These are phyloP conservation scores for Monosporascus ibericus DNA, from an alignment of 2,329 filamentous ascomycete species.

Conservation along the genomic window DNA sequence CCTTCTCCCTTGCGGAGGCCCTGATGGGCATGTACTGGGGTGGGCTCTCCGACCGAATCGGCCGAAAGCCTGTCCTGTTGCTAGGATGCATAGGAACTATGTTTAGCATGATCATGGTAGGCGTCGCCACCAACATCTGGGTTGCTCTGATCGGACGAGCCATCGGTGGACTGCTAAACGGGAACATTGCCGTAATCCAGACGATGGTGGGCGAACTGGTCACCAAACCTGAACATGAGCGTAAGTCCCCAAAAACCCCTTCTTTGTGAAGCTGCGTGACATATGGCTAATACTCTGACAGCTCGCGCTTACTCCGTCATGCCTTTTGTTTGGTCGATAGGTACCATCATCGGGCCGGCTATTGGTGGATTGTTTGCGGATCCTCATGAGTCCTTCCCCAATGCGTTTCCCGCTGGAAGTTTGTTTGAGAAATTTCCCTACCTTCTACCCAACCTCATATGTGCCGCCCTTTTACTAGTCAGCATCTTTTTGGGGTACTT, in stretches of 20 bases:
- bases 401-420: slow-evolving; percentile 58
- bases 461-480: slow-evolving; percentile 66
- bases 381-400: slow-evolving; percentile 68
- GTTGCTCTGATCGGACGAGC: slow-evolving; percentile 70
- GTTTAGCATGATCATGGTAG: slow-evolving; percentile 75
- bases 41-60: slow-evolving; percentile 70
- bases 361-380: slow-evolving; percentile 84
- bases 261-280: background rate
- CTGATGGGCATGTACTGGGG: slow-evolving; percentile 88
- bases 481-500: slow-evolving; percentile 79
- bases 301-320: slow-evolving; percentile 84
- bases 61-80: slow-evolving; percentile 79
- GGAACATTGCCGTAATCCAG: slow-evolving; percentile 85
- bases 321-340: slow-evolving; percentile 91
- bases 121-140: slow-evolving; percentile 79
- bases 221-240: slow-evolving; percentile 77
- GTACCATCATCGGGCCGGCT: slow-evolving; percentile 81
- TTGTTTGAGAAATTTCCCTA: slow-evolving; percentile 79
- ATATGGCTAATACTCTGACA: slow-evolving; percentile 27
- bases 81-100: slow-evolving; percentile 78
- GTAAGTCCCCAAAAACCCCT: slow-evolving; percentile 42
- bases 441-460: slow-evolving; percentile 82
- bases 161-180: slow-evolving; percentile 77
- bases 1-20: slow-evolving; percentile 77
- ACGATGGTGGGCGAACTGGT: slow-evolving; percentile 91